phyloP scores from a whole-genome alignment of 768 basidiomycete genomes.

The Russula emetica region DNA sequence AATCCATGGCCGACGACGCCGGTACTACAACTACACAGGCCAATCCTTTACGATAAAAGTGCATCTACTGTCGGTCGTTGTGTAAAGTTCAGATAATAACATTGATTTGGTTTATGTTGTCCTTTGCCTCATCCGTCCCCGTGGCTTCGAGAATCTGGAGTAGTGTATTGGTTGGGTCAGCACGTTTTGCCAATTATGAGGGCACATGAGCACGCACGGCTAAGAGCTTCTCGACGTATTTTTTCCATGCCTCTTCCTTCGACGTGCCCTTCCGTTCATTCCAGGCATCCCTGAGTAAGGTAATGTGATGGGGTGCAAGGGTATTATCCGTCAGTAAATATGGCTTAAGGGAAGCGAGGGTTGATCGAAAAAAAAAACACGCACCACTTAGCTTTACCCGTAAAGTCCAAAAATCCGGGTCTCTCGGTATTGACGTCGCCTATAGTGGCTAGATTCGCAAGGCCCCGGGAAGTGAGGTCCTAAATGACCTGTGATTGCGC shows the following conservation, averaged over 20 bases:
- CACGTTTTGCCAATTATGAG: slow-evolving; percentile 10
- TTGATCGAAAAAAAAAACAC: slow-evolving; percentile 16
- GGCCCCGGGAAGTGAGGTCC: background rate
- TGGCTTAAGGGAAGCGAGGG: slow-evolving; percentile 16
- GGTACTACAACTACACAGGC: background rate
- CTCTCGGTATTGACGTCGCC: slow-evolving; percentile 64
- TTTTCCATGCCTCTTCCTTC: slow-evolving; percentile 63
- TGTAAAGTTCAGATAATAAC: slow-evolving; percentile 40
- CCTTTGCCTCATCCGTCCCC: slow-evolving; percentile 50
- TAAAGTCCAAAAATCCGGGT: slow-evolving; percentile 80
- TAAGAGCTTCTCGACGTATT: slow-evolving; percentile 74
- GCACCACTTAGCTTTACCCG: slow-evolving; percentile 89
- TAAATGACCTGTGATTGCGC: slow-evolving; percentile 17
- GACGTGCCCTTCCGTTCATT: slow-evolving; percentile 61
- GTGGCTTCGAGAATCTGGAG: slow-evolving; percentile 53
- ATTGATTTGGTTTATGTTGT: slow-evolving; percentile 56
- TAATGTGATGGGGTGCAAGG: background rate
- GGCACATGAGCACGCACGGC: slow-evolving; percentile 43
- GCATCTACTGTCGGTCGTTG: background rate
- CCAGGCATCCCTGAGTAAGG: slow-evolving; percentile 76
- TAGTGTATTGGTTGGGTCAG: slow-evolving; percentile 18
- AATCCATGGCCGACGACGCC: background rate
- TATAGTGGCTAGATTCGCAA: slow-evolving; percentile 48
- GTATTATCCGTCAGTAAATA: background rate
- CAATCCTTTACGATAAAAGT: background rate